phyloP scores from a whole-genome alignment of 2,329 filamentous ascomycete species.

The Fusarium sp. region DNA sequence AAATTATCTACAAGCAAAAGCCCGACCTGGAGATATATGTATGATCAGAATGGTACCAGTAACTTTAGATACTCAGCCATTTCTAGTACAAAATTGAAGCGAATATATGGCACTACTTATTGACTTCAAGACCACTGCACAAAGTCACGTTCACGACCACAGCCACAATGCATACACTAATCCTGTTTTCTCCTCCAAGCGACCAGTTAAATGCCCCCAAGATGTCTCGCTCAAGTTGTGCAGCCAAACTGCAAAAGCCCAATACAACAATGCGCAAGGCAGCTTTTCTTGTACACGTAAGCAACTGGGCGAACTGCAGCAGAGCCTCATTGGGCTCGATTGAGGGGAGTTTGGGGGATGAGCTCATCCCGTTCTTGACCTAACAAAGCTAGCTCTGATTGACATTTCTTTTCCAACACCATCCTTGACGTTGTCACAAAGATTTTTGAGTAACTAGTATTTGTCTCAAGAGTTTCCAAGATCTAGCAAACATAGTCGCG shows the following conservation, averaged over 20 bases:
- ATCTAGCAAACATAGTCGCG: no score
- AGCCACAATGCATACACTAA: background rate
- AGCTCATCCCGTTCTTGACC: background rate
- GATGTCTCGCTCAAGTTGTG: background rate
- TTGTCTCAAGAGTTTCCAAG: background rate
- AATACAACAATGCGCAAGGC: conserved; percentile 4
- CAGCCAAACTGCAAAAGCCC: background rate
- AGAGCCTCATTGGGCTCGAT: conserved; percentile 18
- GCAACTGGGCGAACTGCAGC: conserved; percentile 6
- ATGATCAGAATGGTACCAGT: rapidly evolving
- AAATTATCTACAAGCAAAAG: rapidly evolving
- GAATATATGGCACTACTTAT: background rate
- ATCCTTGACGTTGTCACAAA: background rate
- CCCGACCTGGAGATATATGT: rapidly evolving
- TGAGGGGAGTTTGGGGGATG: background rate
- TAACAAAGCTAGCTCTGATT: background rate
- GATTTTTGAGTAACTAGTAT: background rate
- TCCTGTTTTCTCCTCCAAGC: background rate
- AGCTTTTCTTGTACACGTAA: conserved; percentile 14
- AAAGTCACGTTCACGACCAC: background rate
- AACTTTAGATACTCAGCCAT: no score
- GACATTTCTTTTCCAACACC: background rate
- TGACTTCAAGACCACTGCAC: background rate
- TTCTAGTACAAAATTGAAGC: background rate
- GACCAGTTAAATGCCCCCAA: background rate